Evolutionary conservation across 108 stramenopile species (phyloP), one percentile per base, ranked within the genome.

Genomic region (Conticribra guillardii): DNA sequence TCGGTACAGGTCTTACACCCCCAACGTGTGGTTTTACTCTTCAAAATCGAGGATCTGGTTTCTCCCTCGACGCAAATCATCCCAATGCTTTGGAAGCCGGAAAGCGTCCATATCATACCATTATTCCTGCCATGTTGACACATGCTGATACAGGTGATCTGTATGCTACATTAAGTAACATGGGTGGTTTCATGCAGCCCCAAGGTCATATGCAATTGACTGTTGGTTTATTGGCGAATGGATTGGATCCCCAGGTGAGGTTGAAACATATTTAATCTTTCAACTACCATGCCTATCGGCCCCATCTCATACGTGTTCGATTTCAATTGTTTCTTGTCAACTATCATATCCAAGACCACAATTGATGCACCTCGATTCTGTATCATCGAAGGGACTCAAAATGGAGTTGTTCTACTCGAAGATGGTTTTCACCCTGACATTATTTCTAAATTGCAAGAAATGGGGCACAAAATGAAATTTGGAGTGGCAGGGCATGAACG

Each of bases 161-260:
- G 7, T 96, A 82, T 67, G 94, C 95, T 5, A 89, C 94, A 1
- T 64, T 97, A 28, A 85, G 83, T 47, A 95, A 96, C 68, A 99
- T 99, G 98, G 98, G 98, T 21, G 96, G 96, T 15, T 96, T 94
- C 78, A 98, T 98, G 97, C 98, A 99, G 77, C 96, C 98, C 0
- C 97, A 97, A 74, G 97, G 97, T 15, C 98, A 99, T 73, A 48
- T 98, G 69, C 97, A 98, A 71, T 65, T 98, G n/a, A 87, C 96
- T 4, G 69, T 89, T 18, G 79, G 84, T 51, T 74, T 97, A 66
- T 71, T 98, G 21, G 82, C 92, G 28, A 71, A 81, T 57, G 86
- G 86, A 29, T 44, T 93, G 41, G 89, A 93, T 75, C 89, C 92
- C 11, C 92, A 93, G 82, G 75, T 76, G 30, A 53, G 51, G 52